These are phyloP conservation scores for Phytophthora sojae DNA, from an alignment of 352 stramenopile species.

Conservation along the genomic window DNA sequence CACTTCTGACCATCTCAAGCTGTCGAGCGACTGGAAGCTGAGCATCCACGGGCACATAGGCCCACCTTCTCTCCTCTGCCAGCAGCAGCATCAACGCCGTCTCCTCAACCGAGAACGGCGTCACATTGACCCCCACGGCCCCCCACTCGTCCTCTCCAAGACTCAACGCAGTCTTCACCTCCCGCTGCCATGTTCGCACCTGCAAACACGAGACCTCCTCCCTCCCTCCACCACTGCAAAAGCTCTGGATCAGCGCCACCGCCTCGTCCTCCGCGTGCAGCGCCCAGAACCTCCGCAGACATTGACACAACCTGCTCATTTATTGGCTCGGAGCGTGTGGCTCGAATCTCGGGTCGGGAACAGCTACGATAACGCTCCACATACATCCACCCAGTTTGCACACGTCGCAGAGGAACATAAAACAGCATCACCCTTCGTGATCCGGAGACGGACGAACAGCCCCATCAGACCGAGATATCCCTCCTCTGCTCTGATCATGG, in stretches of 20 bases:
- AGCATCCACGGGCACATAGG: constrained; percentile 60
- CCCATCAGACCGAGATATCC: constrained; percentile 9
- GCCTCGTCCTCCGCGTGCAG: constrained; percentile 5
- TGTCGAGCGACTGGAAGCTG: constrained; percentile 41
- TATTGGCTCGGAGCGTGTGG: constrained; percentile 1
- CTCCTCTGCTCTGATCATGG: constrained; percentile 5
- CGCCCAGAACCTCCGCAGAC: constrained; percentile 13
- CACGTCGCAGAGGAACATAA: constrained; percentile 27
- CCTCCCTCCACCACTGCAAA: not conserved
- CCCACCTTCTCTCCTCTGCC: constrained; percentile 34
- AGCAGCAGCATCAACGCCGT: constrained; percentile 50
- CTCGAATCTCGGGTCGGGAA: too few species aligned
- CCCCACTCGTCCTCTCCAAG: constrained; percentile 6
- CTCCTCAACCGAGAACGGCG: constrained; percentile 58
- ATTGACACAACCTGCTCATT: constrained; percentile 22
- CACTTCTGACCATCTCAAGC: constrained; percentile 33
- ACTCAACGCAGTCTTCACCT: constrained; percentile 12
- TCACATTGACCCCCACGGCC: constrained; percentile 53
- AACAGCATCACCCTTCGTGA: not conserved
- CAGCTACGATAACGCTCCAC: too few species aligned
- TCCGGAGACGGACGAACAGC: too few species aligned
- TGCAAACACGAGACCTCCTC: constrained; percentile 21
- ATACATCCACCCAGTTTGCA: constrained; percentile 27
- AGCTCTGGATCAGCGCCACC: constrained; percentile 25
- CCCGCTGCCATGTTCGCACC: constrained; percentile 31